These are phyloP conservation scores for Tolypocladium ophioglossoides DNA, from an alignment of 2,329 filamentous ascomycete species.

Conservation along the genomic window DNA sequence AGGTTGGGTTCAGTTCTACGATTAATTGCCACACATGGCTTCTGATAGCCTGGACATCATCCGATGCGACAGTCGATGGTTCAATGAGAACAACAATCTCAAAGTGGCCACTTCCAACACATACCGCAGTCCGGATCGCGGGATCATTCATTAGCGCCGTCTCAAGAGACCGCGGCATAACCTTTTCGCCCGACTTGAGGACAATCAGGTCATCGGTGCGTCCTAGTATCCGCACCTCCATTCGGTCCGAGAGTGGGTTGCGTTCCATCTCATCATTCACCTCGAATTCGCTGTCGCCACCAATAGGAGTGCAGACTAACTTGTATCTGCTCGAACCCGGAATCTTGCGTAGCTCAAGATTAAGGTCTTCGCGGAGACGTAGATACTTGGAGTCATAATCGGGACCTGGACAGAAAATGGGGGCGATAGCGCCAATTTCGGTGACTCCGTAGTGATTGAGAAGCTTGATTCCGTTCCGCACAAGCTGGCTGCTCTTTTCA, in stretches of 20 bases:
- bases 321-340: constrained; percentile 8
- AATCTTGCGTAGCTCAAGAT: constrained; percentile 10
- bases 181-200: constrained; percentile 10
- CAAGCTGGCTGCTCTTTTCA: constrained; percentile 9
- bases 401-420: constrained; percentile 15
- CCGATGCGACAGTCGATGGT: not conserved
- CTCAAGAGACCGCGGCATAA: constrained; percentile 7
- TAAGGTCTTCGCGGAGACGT: constrained; percentile 17
- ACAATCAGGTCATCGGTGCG: constrained; percentile 17
- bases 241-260: constrained; percentile 6
- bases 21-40: constrained; percentile 4
- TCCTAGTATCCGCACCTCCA: constrained; percentile 15
- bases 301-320: constrained; percentile 15
- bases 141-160: constrained; percentile 1
- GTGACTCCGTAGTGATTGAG: constrained; percentile 24
- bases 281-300: constrained; percentile 14
- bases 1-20: not conserved
- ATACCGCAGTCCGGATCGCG: constrained; percentile 3
- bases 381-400: constrained; percentile 20
- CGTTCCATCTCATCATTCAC: constrained; percentile 18
- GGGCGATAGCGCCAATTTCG: constrained; percentile 20
- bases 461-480: constrained; percentile 11
- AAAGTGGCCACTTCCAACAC: constrained; percentile 6
- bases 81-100: constrained; percentile 8
- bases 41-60: not conserved